Evolutionary conservation across 75 land plant genomes (phyloP).

Genomic region (Cunninghamia lanceolata): DNA sequence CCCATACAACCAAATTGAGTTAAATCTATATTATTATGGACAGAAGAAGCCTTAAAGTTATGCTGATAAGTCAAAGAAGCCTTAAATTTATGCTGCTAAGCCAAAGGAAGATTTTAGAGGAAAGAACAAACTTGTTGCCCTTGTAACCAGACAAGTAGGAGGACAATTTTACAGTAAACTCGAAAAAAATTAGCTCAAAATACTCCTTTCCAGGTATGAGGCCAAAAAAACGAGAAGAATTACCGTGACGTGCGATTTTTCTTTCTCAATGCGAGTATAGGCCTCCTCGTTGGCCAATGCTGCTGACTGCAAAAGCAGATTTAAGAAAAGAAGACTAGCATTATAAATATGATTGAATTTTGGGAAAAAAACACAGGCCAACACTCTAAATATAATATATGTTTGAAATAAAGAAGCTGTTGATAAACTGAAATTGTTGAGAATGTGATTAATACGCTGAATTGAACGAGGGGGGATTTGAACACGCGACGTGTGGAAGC

Average conservation of each 20-base stretch:
- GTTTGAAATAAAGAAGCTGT: too few species aligned
- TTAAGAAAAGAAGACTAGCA: background rate
- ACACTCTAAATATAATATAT: too few species aligned
- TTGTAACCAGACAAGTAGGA: background rate
- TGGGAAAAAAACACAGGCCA: too few species aligned
- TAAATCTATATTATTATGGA: too few species aligned
- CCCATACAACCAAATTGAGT: too few species aligned
- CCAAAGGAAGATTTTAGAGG: too few species aligned
- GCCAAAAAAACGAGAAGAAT: background rate
- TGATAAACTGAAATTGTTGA: background rate
- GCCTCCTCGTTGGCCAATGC: slow-evolving; percentile 5
- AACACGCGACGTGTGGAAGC: slow-evolving; percentile 2
- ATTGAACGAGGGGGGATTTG: slow-evolving; percentile 6
- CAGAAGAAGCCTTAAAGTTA: too few species aligned
- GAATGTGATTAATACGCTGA: background rate
- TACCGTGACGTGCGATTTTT: slow-evolving; percentile 11
- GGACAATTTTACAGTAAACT: background rate
- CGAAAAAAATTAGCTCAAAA: background rate
- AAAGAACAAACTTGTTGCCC: background rate
- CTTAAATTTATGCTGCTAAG: too few species aligned
- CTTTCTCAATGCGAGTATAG: background rate
- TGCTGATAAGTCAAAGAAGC: too few species aligned
- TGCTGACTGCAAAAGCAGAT: background rate
- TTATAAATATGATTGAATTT: background rate
- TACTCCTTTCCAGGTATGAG: background rate